Base-by-base conservation (phyloP, 768 basidiomycete species). In the Cyathus striatus region DNA sequence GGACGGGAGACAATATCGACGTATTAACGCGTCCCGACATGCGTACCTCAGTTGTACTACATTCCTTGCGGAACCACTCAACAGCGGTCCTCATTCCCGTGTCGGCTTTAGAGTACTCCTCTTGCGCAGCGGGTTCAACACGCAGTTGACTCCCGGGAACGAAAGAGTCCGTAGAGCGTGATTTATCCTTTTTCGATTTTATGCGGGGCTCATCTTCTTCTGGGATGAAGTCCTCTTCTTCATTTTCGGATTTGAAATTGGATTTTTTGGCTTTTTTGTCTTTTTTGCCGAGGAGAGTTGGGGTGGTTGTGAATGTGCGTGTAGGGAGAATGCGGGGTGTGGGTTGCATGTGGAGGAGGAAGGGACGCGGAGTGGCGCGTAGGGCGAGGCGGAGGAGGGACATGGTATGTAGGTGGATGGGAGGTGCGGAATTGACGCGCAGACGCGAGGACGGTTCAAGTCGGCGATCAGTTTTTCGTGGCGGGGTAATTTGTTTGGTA, bases 21-120 rank as follows among this genome's bases (percentile, higher is more conserved):
- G 90, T 85, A 0, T 84, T 87, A 46, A 92, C 75, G 21, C 87
- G 83, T 23, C 90, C 90, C 41, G 70, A 78, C 1, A 84, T 86
- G 12, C 88, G 80, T 17, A 73, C 76, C 60, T 89, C 86, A 17
- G 81, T 65, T 14, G 64, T 70, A n/a, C 83, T 80, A 40, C 86
- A 82, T 53, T 89, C 86, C 48, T 86, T 86, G 43, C 79, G 71
- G 69, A 78, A 85, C 78, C 81, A 82, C 17, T 86, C 85, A n/a
- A 85, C 72, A 3, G 74, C 68, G 2, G 68, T 57, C 24, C 63
- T 55, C 86, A 92, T 91, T 47, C 75, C 76, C 5, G 68, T 59
- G 48, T 84, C 82, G 0, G 79, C 63, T 51, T 79, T 83, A 24
- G 67, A 59, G 49, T 85, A 85, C 54, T 87, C 86, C 9, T 70